These are phyloP conservation scores for Aspergillus wentii DNA, from an alignment of 495 filamentous ascomycete genomes.

Conservation along the genomic window DNA sequence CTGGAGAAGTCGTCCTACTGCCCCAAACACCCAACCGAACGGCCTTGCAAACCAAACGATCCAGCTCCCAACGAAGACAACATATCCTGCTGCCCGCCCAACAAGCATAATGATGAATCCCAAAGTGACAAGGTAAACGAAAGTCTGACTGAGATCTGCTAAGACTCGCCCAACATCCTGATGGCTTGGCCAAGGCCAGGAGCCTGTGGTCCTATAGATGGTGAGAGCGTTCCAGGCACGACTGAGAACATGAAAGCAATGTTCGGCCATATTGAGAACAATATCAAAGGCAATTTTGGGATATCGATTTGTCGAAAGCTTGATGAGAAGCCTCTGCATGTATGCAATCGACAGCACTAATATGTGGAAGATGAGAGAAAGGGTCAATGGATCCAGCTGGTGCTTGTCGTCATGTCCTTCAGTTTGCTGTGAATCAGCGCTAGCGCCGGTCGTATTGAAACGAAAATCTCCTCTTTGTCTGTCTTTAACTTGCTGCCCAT, in stretches of 20 bases:
- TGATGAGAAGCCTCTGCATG: slow-evolving; percentile 19
- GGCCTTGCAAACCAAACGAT: slow-evolving; percentile 38
- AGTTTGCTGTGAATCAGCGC: slow-evolving; percentile 13
- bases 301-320: slow-evolving; percentile 20
- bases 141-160: slow-evolving; percentile 29
- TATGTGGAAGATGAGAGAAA: slow-evolving; percentile 29
- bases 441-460: slow-evolving; percentile 19
- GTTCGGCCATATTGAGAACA: slow-evolving; percentile 29
- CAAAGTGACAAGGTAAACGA: slow-evolving; percentile 33
- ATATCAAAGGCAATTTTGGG: slow-evolving; percentile 23
- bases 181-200: slow-evolving; percentile 27
- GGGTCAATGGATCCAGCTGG: slow-evolving; percentile 17
- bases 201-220: slow-evolving; percentile 29
- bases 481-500: slow-evolving; percentile 32
- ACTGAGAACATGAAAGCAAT: slow-evolving; percentile 33
- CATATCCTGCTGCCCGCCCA: slow-evolving; percentile 27
- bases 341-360: slow-evolving; percentile 24
- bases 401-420: slow-evolving; percentile 6
- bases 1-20: no score
- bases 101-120: slow-evolving; percentile 29
- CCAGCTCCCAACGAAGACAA: slow-evolving; percentile 36
- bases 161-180: slow-evolving; percentile 26
- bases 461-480: slow-evolving; percentile 10
- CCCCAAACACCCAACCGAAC: slow-evolving; percentile 31
- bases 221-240: slow-evolving; percentile 21